Conservation (phyloP, 1,139 yeast species). For the Lodderomyces theae region DNA sequence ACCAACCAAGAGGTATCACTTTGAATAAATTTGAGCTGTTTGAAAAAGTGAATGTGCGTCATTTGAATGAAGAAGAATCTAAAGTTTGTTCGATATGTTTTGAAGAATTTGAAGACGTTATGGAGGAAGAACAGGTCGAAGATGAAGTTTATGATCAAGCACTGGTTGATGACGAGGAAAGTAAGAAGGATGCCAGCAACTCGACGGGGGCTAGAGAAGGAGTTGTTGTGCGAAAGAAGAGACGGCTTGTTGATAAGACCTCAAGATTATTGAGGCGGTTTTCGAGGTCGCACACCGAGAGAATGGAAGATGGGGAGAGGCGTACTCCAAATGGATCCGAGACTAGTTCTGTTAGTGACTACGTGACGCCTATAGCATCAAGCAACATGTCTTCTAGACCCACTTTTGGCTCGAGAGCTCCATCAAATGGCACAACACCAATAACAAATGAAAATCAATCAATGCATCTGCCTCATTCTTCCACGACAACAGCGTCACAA, state of each 20-base stretch:
- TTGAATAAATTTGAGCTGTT: constrained; percentile 50
- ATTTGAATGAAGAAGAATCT: constrained; percentile 17
- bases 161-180: constrained; percentile 16
- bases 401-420: neutral
- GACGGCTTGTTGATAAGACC: constrained; percentile 4
- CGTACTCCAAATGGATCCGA: neutral
- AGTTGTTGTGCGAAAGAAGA: constrained; percentile 7
- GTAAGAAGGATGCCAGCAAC: constrained; percentile 13
- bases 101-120: constrained; percentile 43
- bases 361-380: neutral
- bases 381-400: neutral
- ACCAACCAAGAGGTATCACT: constrained; percentile 49
- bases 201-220: constrained; percentile 15
- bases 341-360: neutral
- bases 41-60: constrained; percentile 20
- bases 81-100: constrained; percentile 65
- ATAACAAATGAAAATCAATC: neutral
- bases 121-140: constrained; percentile 15
- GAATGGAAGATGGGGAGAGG: constrained; percentile 2
- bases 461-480: neutral
- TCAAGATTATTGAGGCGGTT: constrained; percentile 3
- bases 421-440: neutral
- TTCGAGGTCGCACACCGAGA: constrained; percentile 7
- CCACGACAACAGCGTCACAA: neutral
- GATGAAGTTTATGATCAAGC: constrained; percentile 4